These are phyloP conservation scores for Rhizopogon salebrosus DNA, from an alignment of 768 basidiomycete genomes.

Conservation along the genomic window DNA sequence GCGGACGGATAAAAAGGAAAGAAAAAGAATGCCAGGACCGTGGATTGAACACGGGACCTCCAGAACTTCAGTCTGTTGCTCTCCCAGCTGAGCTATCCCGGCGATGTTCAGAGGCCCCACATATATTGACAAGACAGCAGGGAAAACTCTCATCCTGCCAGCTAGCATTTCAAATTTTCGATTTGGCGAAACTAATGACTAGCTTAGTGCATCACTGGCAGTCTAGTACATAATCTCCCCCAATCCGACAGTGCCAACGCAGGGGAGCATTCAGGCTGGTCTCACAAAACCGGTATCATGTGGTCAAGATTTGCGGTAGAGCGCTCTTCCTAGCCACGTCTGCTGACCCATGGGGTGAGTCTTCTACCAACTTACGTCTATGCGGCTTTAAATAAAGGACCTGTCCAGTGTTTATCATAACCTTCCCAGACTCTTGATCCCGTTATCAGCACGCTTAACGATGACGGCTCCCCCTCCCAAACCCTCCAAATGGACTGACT, in stretches of 20 bases:
- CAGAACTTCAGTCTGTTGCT: constrained; percentile 37
- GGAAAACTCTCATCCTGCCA: too few relatives aligned
- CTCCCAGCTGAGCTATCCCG: constrained; percentile 34
- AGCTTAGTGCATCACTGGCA: too few relatives aligned
- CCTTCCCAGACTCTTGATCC: background rate
- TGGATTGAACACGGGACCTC: constrained; percentile 42
- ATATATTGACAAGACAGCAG: too few relatives aligned
- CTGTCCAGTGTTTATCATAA: too few relatives aligned
- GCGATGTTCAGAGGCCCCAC: background rate
- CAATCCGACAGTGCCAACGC: background rate
- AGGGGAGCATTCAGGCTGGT: constrained; percentile 16
- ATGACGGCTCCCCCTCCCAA: constrained; percentile 16
- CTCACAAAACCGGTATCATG: too few relatives aligned
- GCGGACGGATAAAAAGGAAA: background rate
- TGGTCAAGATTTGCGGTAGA: too few relatives aligned
- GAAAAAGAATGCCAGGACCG: constrained; percentile 34
- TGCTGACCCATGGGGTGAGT: background rate
- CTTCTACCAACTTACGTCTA: too few relatives aligned
- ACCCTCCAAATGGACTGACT: constrained; percentile 23
- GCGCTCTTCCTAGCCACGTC: background rate
- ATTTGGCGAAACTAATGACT: too few relatives aligned
- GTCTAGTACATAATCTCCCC: background rate
- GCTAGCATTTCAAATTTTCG: too few relatives aligned
- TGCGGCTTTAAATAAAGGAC: background rate
- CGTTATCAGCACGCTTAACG: background rate